These are phyloP conservation scores for Comarum palustre DNA, from an alignment of 306 rosid genomes.

Conservation along the genomic window DNA sequence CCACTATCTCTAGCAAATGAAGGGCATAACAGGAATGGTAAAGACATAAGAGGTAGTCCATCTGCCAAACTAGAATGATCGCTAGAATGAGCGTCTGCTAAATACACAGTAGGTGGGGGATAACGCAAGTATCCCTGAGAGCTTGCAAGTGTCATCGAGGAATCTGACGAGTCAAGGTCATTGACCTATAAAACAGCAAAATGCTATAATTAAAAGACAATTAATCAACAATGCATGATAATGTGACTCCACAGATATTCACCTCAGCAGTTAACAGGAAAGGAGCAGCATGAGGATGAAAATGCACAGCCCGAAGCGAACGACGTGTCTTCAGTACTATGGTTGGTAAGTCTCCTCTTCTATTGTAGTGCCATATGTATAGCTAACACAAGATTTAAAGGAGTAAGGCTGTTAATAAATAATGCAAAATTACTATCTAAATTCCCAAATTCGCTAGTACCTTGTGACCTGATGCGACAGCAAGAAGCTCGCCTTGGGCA, in stretches of 20 bases:
- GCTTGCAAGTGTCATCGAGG: slow-evolving; percentile 83
- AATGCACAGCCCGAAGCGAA: slow-evolving; percentile 93
- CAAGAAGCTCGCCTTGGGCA: slow-evolving; percentile 89
- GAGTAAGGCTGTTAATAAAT: slow-evolving; percentile 14
- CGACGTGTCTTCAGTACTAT: slow-evolving; percentile 82
- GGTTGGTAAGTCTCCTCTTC: slow-evolving; percentile 71
- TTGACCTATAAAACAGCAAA: slow-evolving; percentile 62
- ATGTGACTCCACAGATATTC: slow-evolving; percentile 13
- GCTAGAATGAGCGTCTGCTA: slow-evolving; percentile 64
- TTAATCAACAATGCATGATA: slow-evolving; percentile 13
- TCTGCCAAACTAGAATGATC: slow-evolving; percentile 54
- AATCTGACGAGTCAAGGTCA: slow-evolving; percentile 89
- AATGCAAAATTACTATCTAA: slow-evolving; percentile 20
- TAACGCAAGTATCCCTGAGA: slow-evolving; percentile 82
- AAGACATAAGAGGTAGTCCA: slow-evolving; percentile 63
- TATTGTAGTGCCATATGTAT: slow-evolving; percentile 89
- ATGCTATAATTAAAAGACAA: slow-evolving; percentile 17
- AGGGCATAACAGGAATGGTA: slow-evolving; percentile 65
- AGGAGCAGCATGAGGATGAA: slow-evolving; percentile 90
- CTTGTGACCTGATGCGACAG: slow-evolving; percentile 98
- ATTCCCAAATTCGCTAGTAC: slow-evolving; percentile 37
- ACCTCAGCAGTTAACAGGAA: slow-evolving; percentile 97
- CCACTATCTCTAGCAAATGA: slow-evolving; percentile 61
- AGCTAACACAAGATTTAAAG: slow-evolving; percentile 48
- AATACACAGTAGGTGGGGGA: slow-evolving; percentile 90